phyloP scores from a whole-genome alignment of 2,329 filamentous ascomycete genomes.

The Capronia epimyces region DNA sequence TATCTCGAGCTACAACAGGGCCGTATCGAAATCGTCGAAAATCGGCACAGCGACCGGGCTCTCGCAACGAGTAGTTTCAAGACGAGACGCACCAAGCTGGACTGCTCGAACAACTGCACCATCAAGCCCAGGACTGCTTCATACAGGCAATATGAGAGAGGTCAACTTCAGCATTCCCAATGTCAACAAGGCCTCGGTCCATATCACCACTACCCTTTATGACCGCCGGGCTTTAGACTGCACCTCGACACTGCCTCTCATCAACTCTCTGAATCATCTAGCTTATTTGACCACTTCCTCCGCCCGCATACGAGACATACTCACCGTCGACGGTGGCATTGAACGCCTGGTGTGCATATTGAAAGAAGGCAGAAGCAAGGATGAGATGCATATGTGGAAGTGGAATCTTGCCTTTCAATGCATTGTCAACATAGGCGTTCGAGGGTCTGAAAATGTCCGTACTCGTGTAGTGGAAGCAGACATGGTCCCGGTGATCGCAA shows the following conservation, averaged over 20 bases:
- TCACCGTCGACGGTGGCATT: slow-evolving; percentile 97
- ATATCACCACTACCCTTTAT: slow-evolving; percentile 97
- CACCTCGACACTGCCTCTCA: slow-evolving; percentile 92
- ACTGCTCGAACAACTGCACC: not conserved
- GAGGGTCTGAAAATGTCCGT: slow-evolving; percentile 87
- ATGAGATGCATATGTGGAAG: slow-evolving; percentile 99
- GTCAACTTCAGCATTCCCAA: slow-evolving; percentile 99
- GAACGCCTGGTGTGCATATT: slow-evolving; percentile 94
- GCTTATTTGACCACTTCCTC: slow-evolving; percentile 98
- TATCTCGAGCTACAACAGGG: not conserved
- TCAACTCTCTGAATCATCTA: slow-evolving; percentile 98
- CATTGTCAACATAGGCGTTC: slow-evolving; percentile 96
- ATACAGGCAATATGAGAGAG: slow-evolving; percentile 74
- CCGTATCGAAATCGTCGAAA: not conserved
- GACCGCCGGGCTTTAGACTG: slow-evolving; percentile 96
- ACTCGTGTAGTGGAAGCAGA: slow-evolving; percentile 96
- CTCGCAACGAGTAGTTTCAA: not conserved
- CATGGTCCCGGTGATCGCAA: slow-evolving; percentile 98
- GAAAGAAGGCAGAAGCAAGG: slow-evolving; percentile 92
- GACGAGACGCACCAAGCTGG: not conserved
- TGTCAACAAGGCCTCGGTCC: slow-evolving; percentile 98
- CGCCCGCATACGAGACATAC: slow-evolving; percentile 91
- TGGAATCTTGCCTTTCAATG: slow-evolving; percentile 99
- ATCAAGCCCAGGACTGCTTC: not conserved
- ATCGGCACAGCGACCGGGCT: not conserved